phyloP scores from a whole-genome alignment of 106 monocot genomes.

The Triglochin maritima region DNA sequence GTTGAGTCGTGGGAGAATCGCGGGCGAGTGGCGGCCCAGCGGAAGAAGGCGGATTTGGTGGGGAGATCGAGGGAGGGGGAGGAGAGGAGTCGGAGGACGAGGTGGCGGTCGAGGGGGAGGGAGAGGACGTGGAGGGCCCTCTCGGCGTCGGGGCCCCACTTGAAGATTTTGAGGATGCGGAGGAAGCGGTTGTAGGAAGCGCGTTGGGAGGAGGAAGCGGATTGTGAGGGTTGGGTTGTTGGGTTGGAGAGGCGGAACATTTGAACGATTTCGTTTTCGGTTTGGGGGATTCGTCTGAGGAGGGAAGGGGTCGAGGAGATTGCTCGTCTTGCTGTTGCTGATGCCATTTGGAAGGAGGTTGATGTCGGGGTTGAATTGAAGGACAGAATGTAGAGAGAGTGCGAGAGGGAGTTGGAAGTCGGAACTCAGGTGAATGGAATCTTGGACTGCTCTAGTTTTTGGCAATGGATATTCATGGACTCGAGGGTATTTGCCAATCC shows the following conservation, averaged over 20 bases:
- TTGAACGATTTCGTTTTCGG: constrained; percentile 85
- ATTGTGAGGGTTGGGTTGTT: not conserved
- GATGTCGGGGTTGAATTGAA: too few species aligned
- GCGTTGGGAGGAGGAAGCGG: constrained; percentile 10
- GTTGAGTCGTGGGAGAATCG: constrained; percentile 66
- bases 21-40: constrained; percentile 55
- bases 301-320: not conserved
- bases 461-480: too few species aligned
- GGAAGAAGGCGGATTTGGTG: constrained; percentile 73
- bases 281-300: not conserved
- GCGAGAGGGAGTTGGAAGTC: not conserved
- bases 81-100: constrained; percentile 58
- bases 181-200: constrained; percentile 67
- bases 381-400: too few species aligned
- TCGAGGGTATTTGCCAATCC: too few species aligned
- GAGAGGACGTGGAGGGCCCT: constrained; percentile 83
- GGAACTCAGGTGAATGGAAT: too few species aligned
- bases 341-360: too few species aligned
- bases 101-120: constrained; percentile 70
- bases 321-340: too few species aligned
- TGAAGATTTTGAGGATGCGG: constrained; percentile 90
- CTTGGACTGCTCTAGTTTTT: too few species aligned
- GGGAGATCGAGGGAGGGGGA: constrained; percentile 40
- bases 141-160: constrained; percentile 95
- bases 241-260: constrained; percentile 68